phyloP scores from a whole-genome alignment of 345 rosid genomes.

The Erodium maritimum region DNA sequence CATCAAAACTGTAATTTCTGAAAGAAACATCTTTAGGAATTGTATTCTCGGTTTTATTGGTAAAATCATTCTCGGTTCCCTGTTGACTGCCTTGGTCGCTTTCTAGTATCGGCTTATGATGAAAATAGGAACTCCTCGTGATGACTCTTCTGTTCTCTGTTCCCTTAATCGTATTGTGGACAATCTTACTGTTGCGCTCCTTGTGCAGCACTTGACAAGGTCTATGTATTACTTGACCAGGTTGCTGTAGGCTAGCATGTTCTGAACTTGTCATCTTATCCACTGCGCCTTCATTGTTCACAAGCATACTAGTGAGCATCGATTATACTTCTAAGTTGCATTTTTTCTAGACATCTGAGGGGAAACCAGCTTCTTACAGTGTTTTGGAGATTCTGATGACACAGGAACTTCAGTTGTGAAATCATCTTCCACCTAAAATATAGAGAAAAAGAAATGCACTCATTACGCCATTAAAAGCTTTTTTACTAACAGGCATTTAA shows the following conservation, averaged over 20 bases:
- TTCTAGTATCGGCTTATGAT: constrained; percentile 33
- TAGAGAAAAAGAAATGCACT: constrained; percentile 3
- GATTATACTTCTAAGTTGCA: background rate
- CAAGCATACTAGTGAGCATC: constrained; percentile 5
- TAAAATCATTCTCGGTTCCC: constrained; percentile 21
- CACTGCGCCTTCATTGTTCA: constrained; percentile 11
- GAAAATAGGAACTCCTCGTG: constrained; percentile 56
- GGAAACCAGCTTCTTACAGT: constrained; percentile 22
- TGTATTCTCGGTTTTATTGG: constrained; percentile 17
- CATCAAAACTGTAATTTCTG: constrained; percentile 10
- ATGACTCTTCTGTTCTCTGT: constrained; percentile 35
- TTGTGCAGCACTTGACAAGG: constrained; percentile 19
- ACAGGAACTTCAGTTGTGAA: constrained; percentile 14
- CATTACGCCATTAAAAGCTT: too few species aligned
- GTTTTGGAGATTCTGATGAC: constrained; percentile 15
- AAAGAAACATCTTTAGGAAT: constrained; percentile 11
- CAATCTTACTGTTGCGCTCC: constrained; percentile 18
- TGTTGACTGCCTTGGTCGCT: constrained; percentile 23
- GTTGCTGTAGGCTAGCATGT: constrained; percentile 13
- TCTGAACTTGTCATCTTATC: constrained; percentile 14
- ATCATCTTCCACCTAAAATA: constrained; percentile 34
- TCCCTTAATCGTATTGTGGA: constrained; percentile 22
- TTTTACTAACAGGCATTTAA: constrained; percentile 7
- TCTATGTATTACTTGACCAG: constrained; percentile 13
- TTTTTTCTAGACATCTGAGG: constrained; percentile 1